Evolutionary conservation across 1,284 basidiomycete genomes (phyloP), one percentile per base, ranked within the genome.

Genomic region (Pseudozyma pruni): DNA sequence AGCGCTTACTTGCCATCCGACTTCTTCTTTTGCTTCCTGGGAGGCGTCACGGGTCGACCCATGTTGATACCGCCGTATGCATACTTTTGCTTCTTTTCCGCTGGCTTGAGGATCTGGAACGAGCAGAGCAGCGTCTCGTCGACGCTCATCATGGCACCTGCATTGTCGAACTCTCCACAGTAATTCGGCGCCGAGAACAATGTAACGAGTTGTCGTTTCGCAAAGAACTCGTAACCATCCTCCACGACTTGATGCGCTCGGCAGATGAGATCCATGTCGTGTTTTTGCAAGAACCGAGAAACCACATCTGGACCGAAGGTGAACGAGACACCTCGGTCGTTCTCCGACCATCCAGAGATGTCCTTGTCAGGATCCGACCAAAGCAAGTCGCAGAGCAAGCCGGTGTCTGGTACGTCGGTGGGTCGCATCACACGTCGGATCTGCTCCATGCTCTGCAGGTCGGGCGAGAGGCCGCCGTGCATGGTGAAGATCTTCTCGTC

Each of bases 361-460:
- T 98, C 95, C 85, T 98, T 98, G 87, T 98, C 95, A 39, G 95
- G 95, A 86, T 98, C 95, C 59, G 95, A 98, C 95, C 95, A 98
- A 75, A 98, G 86, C 60, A 98, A 87, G 84, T 98, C 95, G 83
- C 94, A 98, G 42, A 98, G 88, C 54, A 98, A 87, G 92, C 94
- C 94, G 71, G 94, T 97, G 85, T 98, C 95, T 70, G 96, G 95
- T 52, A 98, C 95, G 84, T 98, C 95, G 60, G 95, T 98, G 35
- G 95, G 96, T 85, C 95, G 87, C 95, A 98, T 98, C 47, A 98
- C 94, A 83, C 95, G 89, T 83, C 96, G 88, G 86, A 98, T 98
- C 87, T 98, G 94, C 85, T 98, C 95, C 95, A 98, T 98, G 81
- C 91, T 93, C 87, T 98, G 94, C 71, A 98, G 86, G 85, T 98